phyloP scores from a whole-genome alignment of 352 stramenopile genomes.

The Pythium phragmitis region DNA sequence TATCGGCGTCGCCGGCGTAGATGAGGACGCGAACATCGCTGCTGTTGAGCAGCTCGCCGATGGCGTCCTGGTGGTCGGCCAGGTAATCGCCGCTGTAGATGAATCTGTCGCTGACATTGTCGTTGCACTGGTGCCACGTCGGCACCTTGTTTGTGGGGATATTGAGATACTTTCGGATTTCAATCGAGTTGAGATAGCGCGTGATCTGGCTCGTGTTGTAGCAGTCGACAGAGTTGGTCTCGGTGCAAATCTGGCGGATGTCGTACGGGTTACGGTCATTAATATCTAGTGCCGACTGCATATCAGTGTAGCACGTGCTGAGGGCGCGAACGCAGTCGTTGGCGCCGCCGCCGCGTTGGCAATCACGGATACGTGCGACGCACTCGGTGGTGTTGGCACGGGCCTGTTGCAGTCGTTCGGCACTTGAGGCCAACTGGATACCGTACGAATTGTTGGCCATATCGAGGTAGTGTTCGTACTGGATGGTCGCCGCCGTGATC shows the following conservation, averaged over 20 bases:
- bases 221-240: neutral
- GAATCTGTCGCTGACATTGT: conserved; percentile 44
- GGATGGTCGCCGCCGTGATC: conserved; percentile 42
- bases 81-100: conserved; percentile 70
- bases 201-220: conserved; percentile 37
- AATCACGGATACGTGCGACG: neutral
- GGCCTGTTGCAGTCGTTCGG: conserved; percentile 30
- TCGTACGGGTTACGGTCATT: conserved; percentile 55
- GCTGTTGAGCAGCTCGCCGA: conserved; percentile 47
- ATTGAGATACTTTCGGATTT: neutral
- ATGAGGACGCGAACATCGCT: conserved; percentile 22
- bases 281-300: conserved; percentile 25
- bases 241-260: conserved; percentile 43
- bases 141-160: neutral
- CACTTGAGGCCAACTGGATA: conserved; percentile 49
- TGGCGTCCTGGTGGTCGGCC: conserved; percentile 59
- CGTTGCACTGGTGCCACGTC: neutral
- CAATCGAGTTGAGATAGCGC: conserved; percentile 18
- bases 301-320: neutral
- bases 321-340: conserved; percentile 31
- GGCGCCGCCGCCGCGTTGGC: neutral
- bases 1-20: conserved; percentile 80
- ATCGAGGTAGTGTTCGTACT: conserved; percentile 37
- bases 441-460: conserved; percentile 66
- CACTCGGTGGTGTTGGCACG: conserved; percentile 17